phyloP scores from a whole-genome alignment of 768 basidiomycete genomes.

The Leccinum barrowsii region DNA sequence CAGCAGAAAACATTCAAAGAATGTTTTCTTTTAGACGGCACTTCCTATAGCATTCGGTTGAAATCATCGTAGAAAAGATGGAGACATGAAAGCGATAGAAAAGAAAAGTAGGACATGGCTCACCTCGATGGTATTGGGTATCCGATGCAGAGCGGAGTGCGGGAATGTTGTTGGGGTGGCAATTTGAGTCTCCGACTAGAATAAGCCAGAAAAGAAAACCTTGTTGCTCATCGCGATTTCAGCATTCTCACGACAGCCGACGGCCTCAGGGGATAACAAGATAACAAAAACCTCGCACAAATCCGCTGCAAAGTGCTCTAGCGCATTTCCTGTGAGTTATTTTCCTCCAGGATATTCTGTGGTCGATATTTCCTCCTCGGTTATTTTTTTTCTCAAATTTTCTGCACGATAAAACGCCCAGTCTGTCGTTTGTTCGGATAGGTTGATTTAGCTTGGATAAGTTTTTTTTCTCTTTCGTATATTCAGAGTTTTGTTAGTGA shows the following conservation, averaged over 20 bases:
- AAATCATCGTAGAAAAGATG: constrained; percentile 23
- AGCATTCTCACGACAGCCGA: constrained; percentile 38
- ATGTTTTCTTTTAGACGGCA: constrained; percentile 32
- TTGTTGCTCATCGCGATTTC: constrained; percentile 26
- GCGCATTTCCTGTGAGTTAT: constrained; percentile 25
- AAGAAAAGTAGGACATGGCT: constrained; percentile 5
- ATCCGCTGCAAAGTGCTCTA: constrained; percentile 12
- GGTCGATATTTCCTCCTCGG: neutral
- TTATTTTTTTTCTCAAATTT: constrained; percentile 19
- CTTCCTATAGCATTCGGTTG: constrained; percentile 36
- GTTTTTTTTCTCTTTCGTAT: constrained; percentile 34
- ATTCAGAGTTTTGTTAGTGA: constrained; percentile 31
- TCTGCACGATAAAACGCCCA: constrained; percentile 5
- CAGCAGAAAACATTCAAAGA: constrained; percentile 25
- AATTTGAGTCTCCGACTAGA: constrained; percentile 30
- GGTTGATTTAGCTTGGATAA: constrained; percentile 32
- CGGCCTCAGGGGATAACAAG: constrained; percentile 32
- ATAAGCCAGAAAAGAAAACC: constrained; percentile 25
- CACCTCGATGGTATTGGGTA: constrained; percentile 10
- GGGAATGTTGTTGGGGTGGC: constrained; percentile 2
- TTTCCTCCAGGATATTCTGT: constrained; percentile 11
- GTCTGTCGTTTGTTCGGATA: constrained; percentile 25
- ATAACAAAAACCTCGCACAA: constrained; percentile 32
- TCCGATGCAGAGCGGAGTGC: neutral
- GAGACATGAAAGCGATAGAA: neutral